Evolutionary conservation across 306 rosid genomes (phyloP), one percentile per base, ranked within the genome.

Genomic region (Lablab purpureus): DNA sequence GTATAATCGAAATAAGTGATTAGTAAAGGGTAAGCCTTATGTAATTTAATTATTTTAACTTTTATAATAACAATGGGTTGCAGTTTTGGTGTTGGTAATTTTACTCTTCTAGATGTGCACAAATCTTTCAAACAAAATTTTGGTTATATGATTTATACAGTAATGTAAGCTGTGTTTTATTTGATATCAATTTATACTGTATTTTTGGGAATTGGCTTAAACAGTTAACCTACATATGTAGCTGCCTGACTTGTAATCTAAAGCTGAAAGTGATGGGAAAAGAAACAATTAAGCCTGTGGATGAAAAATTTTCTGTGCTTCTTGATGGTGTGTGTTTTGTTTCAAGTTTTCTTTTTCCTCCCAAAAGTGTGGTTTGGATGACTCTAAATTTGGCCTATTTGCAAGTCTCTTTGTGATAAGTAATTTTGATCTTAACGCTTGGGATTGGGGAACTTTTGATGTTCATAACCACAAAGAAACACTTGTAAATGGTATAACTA

Each of bases 191-290:
- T 21, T 47, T 64, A 18, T 36, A 13, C 7, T 63, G 30, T 32
- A 41, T 28, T 49, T 30, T 14, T n/a, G 43, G 37, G 45, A 34
- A 45, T 52, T 27, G 66, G 66, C 10, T 27, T 59, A 59, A 59
- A 15, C 17, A 32, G 19, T 51, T 51, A 52, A 71, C 64, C 19
- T 37, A n/a, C n/a, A 32, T 32, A 28, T 30, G 59, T 47, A 49
- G 75, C 32, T 71, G 63, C 19, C 7, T 71, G 63, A 71, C 3
- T 15, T 52, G 65, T 34, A 72, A 30, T 52, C 14, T 34, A 43
- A 37, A 63, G 36, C 19, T n/a, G 27, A 9, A 54, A 12, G 36
- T 32, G 15, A 17, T 7, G 23, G 5, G 68, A 30, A 63, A 32
- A 63, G n/a, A 14, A 63, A 17, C 43, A 32, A 30, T 28, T 28